These are phyloP conservation scores for Fusarium torulosum DNA, from an alignment of 2,329 filamentous ascomycete genomes.

Conservation along the genomic window DNA sequence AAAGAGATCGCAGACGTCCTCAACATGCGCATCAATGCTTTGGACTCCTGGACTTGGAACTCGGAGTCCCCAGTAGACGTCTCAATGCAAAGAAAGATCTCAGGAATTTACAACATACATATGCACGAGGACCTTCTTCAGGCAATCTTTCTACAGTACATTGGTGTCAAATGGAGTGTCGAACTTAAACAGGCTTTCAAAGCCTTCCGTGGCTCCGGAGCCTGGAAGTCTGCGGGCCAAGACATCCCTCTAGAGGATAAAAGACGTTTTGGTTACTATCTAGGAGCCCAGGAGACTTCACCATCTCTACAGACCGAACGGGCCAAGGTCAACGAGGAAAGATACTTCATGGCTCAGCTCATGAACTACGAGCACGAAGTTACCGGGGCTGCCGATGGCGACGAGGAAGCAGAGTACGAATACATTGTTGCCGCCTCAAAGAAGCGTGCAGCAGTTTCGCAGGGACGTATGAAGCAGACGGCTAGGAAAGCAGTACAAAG, in stretches of 20 bases:
- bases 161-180: conserved; percentile 62
- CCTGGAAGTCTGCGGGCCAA: conserved; percentile 53
- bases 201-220: conserved; percentile 48
- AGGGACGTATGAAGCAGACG: background rate
- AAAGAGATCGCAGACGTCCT: conserved; percentile 65
- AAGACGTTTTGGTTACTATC: conserved; percentile 53
- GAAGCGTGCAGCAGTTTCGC: conserved; percentile 10
- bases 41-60: conserved; percentile 62
- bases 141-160: conserved; percentile 63
- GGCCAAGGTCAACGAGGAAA: conserved; percentile 50
- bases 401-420: conserved; percentile 55
- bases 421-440: background rate
- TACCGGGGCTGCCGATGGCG: conserved; percentile 49
- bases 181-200: conserved; percentile 56
- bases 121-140: conserved; percentile 67
- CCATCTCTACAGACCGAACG: conserved; percentile 50
- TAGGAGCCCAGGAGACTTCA: conserved; percentile 43
- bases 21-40: conserved; percentile 62
- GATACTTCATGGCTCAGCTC: conserved; percentile 62
- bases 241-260: conserved; percentile 51
- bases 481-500: conserved; percentile 11
- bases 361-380: conserved; percentile 50
- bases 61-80: conserved; percentile 54
- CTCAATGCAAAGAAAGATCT: conserved; percentile 62
- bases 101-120: conserved; percentile 61